Evolutionary conservation across 148 eudicot genomes (phyloP).

Genomic region (Dysphania ambrosioides): DNA sequence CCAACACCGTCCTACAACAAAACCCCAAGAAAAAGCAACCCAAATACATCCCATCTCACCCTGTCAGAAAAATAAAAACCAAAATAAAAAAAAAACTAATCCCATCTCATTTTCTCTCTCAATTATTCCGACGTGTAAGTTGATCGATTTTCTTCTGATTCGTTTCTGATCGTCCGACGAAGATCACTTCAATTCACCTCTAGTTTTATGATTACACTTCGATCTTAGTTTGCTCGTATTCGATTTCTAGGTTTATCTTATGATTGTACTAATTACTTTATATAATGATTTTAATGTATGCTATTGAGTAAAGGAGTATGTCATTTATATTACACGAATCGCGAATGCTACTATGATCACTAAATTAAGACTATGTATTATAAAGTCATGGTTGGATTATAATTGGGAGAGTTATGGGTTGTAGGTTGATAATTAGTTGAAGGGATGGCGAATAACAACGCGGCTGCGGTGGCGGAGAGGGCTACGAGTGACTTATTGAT

Average conservation of each 20-base stretch:
- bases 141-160: neutral
- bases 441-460: constrained; percentile 65
- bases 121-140: constrained; percentile 17
- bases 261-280: neutral
- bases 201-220: neutral
- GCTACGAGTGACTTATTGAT: constrained; percentile 82
- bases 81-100: too few relatives aligned
- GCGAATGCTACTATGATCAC: too few relatives aligned
- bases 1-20: neutral
- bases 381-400: too few relatives aligned
- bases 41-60: too few relatives aligned
- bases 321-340: too few relatives aligned
- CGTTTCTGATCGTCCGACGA: neutral
- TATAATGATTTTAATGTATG: too few relatives aligned
- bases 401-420: neutral
- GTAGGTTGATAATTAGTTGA: constrained; percentile 19
- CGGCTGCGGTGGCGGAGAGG: constrained; percentile 75
- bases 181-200: constrained; percentile 14
- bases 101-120: constrained; percentile 9
- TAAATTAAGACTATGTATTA: too few relatives aligned
- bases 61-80: too few relatives aligned
- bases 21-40: neutral
- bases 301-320: too few relatives aligned
- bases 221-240: neutral
- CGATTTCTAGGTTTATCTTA: neutral